These are phyloP conservation scores for Phyllosticta citriasiana DNA, from an alignment of 2,329 filamentous ascomycete species.

Conservation along the genomic window DNA sequence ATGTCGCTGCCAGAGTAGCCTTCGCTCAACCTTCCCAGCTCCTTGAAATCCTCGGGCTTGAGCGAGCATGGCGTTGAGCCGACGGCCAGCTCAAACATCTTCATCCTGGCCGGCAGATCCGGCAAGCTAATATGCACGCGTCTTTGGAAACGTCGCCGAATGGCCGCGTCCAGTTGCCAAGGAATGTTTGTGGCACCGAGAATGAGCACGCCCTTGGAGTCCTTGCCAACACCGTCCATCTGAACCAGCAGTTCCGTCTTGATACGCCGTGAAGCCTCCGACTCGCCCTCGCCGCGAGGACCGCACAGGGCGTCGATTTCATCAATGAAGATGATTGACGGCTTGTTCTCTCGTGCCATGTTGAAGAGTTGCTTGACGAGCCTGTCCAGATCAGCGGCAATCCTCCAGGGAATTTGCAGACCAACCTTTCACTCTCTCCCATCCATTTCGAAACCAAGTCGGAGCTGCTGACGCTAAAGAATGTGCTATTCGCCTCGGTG, in stretches of 20 bases:
- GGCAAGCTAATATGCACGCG: slow-evolving; percentile 92
- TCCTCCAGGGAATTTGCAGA: background rate
- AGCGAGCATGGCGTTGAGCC: slow-evolving; percentile 85
- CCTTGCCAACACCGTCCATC: slow-evolving; percentile 97
- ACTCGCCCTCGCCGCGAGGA: slow-evolving; percentile 87
- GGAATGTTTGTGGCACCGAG: slow-evolving; percentile 96
- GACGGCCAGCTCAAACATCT: slow-evolving; percentile 93
- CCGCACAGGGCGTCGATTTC: slow-evolving; percentile 96
- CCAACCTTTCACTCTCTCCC: slow-evolving; percentile 93
- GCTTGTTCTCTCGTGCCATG: slow-evolving; percentile 96
- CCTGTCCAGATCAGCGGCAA: slow-evolving; percentile 35
- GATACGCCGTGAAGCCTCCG: slow-evolving; percentile 91
- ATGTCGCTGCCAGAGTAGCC: slow-evolving; percentile 97
- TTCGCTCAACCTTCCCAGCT: slow-evolving; percentile 71
- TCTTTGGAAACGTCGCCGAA: slow-evolving; percentile 89
- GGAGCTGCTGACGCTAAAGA: slow-evolving; percentile 96
- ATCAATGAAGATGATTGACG: slow-evolving; percentile 97
- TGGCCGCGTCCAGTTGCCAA: slow-evolving; percentile 95
- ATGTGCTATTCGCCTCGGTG: slow-evolving; percentile 96
- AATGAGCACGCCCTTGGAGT: slow-evolving; percentile 87
- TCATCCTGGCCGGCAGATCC: slow-evolving; percentile 75
- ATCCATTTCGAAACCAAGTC: slow-evolving; percentile 99
- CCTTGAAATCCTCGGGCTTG: slow-evolving; percentile 64
- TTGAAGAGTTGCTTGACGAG: slow-evolving; percentile 94
- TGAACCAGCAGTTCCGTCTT: slow-evolving; percentile 98